Conservation (phyloP, 345 rosid species). For the Turritis glabra region DNA sequence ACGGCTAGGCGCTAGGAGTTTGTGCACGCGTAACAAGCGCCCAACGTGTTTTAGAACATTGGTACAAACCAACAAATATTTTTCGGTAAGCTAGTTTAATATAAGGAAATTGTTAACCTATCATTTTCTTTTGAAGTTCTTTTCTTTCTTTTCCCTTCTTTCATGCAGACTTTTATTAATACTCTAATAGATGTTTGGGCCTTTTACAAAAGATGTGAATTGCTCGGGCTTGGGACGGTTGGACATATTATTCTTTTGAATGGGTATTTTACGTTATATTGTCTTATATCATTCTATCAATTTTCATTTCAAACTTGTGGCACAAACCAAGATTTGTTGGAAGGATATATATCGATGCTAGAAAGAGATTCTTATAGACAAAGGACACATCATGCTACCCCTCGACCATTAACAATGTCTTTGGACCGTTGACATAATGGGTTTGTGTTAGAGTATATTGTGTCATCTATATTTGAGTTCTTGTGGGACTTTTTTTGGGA, state of each 20-base stretch:
- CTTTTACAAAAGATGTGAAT: not conserved
- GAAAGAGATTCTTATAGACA: slow-evolving; percentile 11
- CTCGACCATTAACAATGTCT: slow-evolving; percentile 24
- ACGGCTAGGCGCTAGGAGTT: too few relatives aligned
- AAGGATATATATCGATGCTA: not conserved
- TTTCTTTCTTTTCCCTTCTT: too few relatives aligned
- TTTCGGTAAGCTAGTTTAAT: too few relatives aligned
- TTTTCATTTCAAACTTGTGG: not conserved
- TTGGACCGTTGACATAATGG: slow-evolving; percentile 10
- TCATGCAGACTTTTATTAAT: too few relatives aligned
- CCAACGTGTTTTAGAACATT: too few relatives aligned
- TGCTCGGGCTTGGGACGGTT: not conserved
- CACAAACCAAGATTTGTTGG: not conserved
- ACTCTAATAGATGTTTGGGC: not conserved
- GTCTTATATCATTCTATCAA: not conserved
- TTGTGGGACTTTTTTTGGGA: slow-evolving; percentile 19
- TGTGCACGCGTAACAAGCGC: too few relatives aligned
- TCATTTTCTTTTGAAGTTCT: too few relatives aligned
- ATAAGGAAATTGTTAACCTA: too few relatives aligned
- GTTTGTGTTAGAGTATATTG: slow-evolving; percentile 1
- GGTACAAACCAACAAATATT: too few relatives aligned
- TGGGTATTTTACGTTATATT: not conserved
- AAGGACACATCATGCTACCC: slow-evolving; percentile 18
- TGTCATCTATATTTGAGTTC: slow-evolving; percentile 2
- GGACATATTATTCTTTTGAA: too few relatives aligned